Evolutionary conservation across 1,284 basidiomycete species (phyloP).

Genomic region (Violaceomyces palustris): DNA sequence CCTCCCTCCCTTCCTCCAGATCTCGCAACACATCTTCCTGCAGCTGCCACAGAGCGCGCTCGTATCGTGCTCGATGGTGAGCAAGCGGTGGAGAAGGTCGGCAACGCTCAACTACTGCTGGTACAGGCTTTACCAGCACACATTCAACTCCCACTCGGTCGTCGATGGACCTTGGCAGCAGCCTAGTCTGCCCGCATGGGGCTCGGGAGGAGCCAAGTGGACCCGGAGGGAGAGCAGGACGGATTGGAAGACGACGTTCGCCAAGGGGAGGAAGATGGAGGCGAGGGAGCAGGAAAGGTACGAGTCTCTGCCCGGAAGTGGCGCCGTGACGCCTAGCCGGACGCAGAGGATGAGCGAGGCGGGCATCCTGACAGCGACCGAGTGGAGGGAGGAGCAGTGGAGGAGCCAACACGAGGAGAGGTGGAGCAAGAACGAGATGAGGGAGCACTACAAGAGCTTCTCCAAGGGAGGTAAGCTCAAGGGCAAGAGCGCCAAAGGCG

Average conservation of each 20-base stretch:
- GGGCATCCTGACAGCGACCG: constrained; percentile 32
- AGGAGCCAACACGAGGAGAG: constrained; percentile 17
- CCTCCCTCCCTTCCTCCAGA: constrained; percentile 3
- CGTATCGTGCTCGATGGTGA: constrained; percentile 31
- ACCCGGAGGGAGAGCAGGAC: constrained; percentile 42
- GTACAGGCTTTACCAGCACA: constrained; percentile 28
- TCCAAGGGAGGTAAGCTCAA: constrained; percentile 44
- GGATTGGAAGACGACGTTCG: constrained; percentile 40
- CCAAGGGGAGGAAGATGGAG: constrained; percentile 21
- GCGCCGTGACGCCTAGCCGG: constrained; percentile 25
- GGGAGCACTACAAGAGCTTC: constrained; percentile 42
- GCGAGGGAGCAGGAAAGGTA: constrained; percentile 24
- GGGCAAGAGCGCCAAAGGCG: constrained; percentile 42
- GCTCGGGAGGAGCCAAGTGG: constrained; percentile 35
- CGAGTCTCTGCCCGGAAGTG: constrained; percentile 19
- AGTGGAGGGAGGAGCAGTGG: constrained; percentile 40
- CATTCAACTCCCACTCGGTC: constrained; percentile 13
- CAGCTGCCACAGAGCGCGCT: constrained; percentile 31
- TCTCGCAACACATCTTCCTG: constrained; percentile 49
- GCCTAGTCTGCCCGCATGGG: constrained; percentile 15
- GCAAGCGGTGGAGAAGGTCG: constrained; percentile 35
- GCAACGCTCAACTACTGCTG: constrained; percentile 48
- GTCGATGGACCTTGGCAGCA: not conserved
- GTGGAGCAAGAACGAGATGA: constrained; percentile 36
- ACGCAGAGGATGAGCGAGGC: constrained; percentile 32